phyloP scores from a whole-genome alignment of 768 basidiomycete species.

The Leccinum longicurvipes region DNA sequence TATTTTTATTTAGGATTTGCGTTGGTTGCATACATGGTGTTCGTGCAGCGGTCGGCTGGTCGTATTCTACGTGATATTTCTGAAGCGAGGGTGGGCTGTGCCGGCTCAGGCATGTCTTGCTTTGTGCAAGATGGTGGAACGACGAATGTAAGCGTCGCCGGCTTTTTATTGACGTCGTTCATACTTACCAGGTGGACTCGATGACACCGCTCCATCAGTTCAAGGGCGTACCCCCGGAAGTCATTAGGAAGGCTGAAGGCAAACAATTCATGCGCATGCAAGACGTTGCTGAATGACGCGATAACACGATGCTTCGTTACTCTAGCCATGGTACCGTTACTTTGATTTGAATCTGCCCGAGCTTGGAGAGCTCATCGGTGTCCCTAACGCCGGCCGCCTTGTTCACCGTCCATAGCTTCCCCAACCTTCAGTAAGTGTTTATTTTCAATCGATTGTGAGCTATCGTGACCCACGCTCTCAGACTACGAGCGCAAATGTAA shows the following conservation, averaged over 20 bases:
- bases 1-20: too few species aligned
- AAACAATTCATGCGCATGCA: constrained; percentile 88
- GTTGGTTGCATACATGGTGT: too few species aligned
- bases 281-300: neutral
- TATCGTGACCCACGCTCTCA: constrained; percentile 24
- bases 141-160: too few species aligned
- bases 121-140: too few species aligned
- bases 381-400: constrained; percentile 88
- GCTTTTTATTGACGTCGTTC: too few species aligned
- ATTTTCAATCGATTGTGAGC: neutral
- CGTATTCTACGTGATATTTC: too few species aligned
- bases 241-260: constrained; percentile 87
- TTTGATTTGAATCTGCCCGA: constrained; percentile 90
- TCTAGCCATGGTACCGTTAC: constrained; percentile 92
- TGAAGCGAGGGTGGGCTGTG: too few species aligned
- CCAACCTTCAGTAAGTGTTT: constrained; percentile 76
- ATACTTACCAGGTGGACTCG: constrained; percentile 93
- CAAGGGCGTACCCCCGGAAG: too few species aligned
- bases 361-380: constrained; percentile 91
- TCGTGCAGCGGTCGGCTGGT: too few species aligned
- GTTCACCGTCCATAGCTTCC: constrained; percentile 96
- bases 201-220: constrained; percentile 98
- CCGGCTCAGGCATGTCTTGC: too few species aligned
- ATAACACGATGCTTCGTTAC: neutral
- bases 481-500: constrained; percentile 93